Percentiles rank a stretch among this genome's conserved stretches.
Conservation (phyloP, 2,329 filamentous ascomycete species). For the Fusarium tricinctum region DNA sequence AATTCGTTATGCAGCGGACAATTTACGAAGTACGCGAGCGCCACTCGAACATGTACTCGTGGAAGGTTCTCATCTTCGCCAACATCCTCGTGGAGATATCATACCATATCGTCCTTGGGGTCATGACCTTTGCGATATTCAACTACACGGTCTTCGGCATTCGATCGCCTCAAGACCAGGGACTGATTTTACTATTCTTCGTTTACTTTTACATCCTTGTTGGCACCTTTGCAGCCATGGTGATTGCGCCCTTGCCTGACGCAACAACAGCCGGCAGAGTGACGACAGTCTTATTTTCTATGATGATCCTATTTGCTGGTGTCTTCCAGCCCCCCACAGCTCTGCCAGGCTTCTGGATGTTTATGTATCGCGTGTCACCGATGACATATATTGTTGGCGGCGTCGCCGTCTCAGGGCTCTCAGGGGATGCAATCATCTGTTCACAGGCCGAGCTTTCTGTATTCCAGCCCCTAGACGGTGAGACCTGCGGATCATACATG, state of each 20-base stretch:
- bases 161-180: constrained; percentile 68
- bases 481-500: constrained; percentile 10
- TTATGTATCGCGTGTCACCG: constrained; percentile 68
- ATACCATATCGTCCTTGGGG: constrained; percentile 74
- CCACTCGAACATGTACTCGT: constrained; percentile 80
- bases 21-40: constrained; percentile 84
- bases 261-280: constrained; percentile 76
- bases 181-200: constrained; percentile 74
- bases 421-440: neutral
- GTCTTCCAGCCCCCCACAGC: constrained; percentile 71
- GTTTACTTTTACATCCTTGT: constrained; percentile 78
- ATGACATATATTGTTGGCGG: constrained; percentile 18
- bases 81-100: constrained; percentile 81
- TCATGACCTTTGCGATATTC: constrained; percentile 74
- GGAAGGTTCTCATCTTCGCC: constrained; percentile 78
- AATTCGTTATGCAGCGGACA: constrained; percentile 79
- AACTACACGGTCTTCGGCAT: constrained; percentile 73
- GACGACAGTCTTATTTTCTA: constrained; percentile 65
- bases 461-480: neutral
- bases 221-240: constrained; percentile 79
- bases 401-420: constrained; percentile 1
- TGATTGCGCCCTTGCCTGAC: constrained; percentile 77
- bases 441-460: constrained; percentile 9
- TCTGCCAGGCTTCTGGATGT: constrained; percentile 81
- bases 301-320: constrained; percentile 73